Base-by-base conservation (phyloP, 371 early-diverging fungal species). In the Mortierella sp. region DNA sequence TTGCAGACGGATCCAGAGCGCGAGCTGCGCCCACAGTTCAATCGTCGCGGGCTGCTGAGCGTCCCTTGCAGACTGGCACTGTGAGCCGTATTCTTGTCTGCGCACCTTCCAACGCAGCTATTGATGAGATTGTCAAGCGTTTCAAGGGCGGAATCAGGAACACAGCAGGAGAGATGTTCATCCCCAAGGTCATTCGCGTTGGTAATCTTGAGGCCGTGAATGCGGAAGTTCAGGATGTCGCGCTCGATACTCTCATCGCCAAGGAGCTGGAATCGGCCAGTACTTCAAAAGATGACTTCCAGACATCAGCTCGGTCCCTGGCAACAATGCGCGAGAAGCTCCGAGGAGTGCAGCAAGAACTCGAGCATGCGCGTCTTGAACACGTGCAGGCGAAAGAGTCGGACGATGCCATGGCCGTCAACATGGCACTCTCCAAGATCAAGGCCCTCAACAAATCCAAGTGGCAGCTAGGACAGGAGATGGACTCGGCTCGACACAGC, bases 21-120 rank as follows among this genome's bases (percentile, higher is more conserved):
- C 63, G 70, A 29, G 35, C 74, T 32, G 84, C 83, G 44, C 80
- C 83, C 0, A 38, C 75, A n/a, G 74, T 75, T 21, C 83, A 44
- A n/a, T 71, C 79, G 29, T 78, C 75, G 21, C 76, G 75, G 21
- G 43, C n/a, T 18, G 38, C 75, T 2, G 78, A 83, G 3, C 76
- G 75, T 5, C 58, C 79, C 6, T 21, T 65, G 43, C 75, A 56
- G 51, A 81, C 77, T 7, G 55, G 80, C n/a, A 73, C 73, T 0
- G 83, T 76, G 58, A 71, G 83, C 75, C 78, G 91, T 43, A 88
- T 99, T 16, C 88, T 99, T 2, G 94, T 98, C 11, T 98, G 99
- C 83, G 99, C 99, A 6, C 99, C 99, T 1, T 96, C 96, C 80
- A 99, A 99, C 87, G 99, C 99, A 0, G 99, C 99, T 0, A 97